Evolutionary conservation across 164 flowering plant genomes (phyloP), one percentile per base, ranked within the genome.

Genomic region (Dillenia suffruticosa): DNA sequence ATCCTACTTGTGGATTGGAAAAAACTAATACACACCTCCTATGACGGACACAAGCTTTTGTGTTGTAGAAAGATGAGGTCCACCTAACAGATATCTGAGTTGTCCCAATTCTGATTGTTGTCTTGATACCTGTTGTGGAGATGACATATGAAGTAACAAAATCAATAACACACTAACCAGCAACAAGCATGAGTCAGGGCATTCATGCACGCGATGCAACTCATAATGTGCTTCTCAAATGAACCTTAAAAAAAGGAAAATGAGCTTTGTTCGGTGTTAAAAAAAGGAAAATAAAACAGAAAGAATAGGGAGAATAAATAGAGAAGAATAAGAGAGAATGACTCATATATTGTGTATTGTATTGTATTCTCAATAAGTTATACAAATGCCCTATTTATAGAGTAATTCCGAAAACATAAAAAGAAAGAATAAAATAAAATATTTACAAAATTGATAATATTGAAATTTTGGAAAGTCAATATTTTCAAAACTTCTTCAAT

Each of bases 51-150:
- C 40, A 57, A 66, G n/a, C 49, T 63, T 74, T 13, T 61, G 62
- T n/a, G 62, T 61, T 32, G 40, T 7, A 55, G 71, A 26, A 11
- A 62, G 67, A 69, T 63, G 67, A 45, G 58, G 63, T 69, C 80
- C 62, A 60, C 47, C 57, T 50, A 76, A 53, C 69, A 73, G 54
- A 51, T 46, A 65, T 19, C 71, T 70, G 10, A 78, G 49, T 14
- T 68, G 79, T 15, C 69, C 74, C 69, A 82, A 64, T 32, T 80
- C 77, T 19, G 72, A 60, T 62, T 71, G 76, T 26, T 70, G 76
- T 57, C 73, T 70, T 46, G 82, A 55, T 46, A 77, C 85, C 86
- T 84, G 68, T 58, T 32, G 40, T 32, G 40, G 40, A 32, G 40
- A 32, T 32, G 40, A 32, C 40, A 32, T 32, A 32, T n/a, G 43